Conservation (phyloP, 2,329 filamentous ascomycete species). For the Sporothrix mexicana region DNA sequence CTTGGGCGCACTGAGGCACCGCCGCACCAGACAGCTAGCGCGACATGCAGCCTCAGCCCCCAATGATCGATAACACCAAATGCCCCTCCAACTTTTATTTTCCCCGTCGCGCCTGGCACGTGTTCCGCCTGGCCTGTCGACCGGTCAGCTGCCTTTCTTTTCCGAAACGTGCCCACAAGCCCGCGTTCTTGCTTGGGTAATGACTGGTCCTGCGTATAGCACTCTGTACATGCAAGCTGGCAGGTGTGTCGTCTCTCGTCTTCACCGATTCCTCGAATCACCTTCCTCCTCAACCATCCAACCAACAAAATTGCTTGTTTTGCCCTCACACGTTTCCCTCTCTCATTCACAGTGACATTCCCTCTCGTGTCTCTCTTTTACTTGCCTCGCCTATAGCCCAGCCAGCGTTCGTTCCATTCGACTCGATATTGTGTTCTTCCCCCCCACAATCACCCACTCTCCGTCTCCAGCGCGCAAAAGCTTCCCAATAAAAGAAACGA, state of each 20-base stretch:
- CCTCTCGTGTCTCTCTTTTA: no score
- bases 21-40: slow-evolving; percentile 20
- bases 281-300: slow-evolving; percentile 1
- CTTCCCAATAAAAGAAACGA: no score
- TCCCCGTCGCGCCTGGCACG: slow-evolving; percentile 13
- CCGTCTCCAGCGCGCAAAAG: slow-evolving; percentile 1
- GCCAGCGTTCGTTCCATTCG: background rate
- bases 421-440: background rate
- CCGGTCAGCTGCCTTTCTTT: slow-evolving; percentile 14
- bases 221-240: slow-evolving; percentile 14
- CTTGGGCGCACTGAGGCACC: background rate
- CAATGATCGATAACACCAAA: no score
- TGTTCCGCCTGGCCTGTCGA: slow-evolving; percentile 20
- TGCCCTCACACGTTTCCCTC: background rate
- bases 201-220: slow-evolving; percentile 25
- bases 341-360: background rate
- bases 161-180: slow-evolving; percentile 12
- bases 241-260: slow-evolving; percentile 25
- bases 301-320: slow-evolving; percentile 8
- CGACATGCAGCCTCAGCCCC: slow-evolving; percentile 9
- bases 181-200: slow-evolving; percentile 25
- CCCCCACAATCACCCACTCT: background rate
- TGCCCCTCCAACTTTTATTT: background rate
- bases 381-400: background rate
- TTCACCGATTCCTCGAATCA: slow-evolving; percentile 29